phyloP scores from a whole-genome alignment of 2,329 filamentous ascomycete genomes.

The Sarocladium strictum region DNA sequence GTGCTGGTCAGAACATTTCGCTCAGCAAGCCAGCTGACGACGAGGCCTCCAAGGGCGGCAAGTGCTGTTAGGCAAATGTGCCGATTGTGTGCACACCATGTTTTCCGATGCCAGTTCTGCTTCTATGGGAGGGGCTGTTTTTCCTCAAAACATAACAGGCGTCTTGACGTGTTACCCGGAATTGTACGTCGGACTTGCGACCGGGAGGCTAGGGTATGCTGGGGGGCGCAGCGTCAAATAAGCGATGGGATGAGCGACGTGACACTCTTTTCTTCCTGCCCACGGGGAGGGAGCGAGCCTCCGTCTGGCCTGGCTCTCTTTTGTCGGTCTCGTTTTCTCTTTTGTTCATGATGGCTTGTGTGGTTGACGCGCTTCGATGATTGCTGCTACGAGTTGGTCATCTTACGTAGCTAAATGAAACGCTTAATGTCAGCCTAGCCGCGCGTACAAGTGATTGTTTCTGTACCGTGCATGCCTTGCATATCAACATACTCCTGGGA shows the following conservation, averaged over 20 bases:
- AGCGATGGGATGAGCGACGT: constrained; percentile 13
- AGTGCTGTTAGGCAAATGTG: constrained; percentile 61
- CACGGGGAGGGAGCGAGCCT: not conserved
- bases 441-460: constrained; percentile 10
- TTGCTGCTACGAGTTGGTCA: constrained; percentile 29
- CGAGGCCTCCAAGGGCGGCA: constrained; percentile 66
- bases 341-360: constrained; percentile 30
- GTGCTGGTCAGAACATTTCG: constrained; percentile 75
- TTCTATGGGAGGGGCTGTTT: constrained; percentile 3
- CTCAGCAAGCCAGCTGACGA: constrained; percentile 81
- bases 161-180: constrained; percentile 25
- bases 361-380: constrained; percentile 31
- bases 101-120: constrained; percentile 7
- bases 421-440: constrained; percentile 16
- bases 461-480: too few species aligned
- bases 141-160: constrained; percentile 22
- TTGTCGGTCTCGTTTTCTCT: constrained; percentile 19
- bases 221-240: constrained; percentile 21
- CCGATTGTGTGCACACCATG: constrained; percentile 13
- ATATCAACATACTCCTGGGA: too few species aligned
- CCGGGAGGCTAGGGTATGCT: not conserved
- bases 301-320: constrained; percentile 23
- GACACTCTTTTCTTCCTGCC: not conserved
- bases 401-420: constrained; percentile 34
- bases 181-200: constrained; percentile 21